phyloP scores from a whole-genome alignment of 345 rosid genomes.

The Garcia nutans region DNA sequence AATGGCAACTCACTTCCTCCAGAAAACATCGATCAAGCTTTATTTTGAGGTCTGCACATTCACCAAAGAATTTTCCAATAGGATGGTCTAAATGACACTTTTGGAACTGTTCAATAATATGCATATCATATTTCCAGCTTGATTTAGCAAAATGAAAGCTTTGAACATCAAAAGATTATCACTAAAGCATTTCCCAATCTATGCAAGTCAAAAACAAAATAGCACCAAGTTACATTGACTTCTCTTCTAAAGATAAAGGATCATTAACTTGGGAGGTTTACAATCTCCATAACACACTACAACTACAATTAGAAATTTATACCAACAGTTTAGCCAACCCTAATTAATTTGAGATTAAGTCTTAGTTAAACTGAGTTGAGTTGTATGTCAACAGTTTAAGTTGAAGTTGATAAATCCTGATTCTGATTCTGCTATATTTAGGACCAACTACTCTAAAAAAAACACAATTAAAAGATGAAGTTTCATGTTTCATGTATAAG shows the following conservation, averaged over 20 bases:
- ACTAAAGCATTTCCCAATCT: neutral
- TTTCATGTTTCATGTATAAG: neutral
- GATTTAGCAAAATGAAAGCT: neutral
- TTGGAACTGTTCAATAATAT: conserved; percentile 88
- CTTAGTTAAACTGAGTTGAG: too few species aligned
- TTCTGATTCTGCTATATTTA: conserved; percentile 1
- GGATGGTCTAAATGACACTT: conserved; percentile 91
- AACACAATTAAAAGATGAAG: neutral
- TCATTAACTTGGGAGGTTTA: neutral
- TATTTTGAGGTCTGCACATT: conserved; percentile 78
- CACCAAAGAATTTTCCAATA: conserved; percentile 73
- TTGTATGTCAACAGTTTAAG: neutral
- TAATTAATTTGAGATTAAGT: too few species aligned
- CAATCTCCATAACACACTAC: too few species aligned
- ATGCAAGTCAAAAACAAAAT: neutral
- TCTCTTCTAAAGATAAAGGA: neutral
- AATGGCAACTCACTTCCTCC: conserved; percentile 52
- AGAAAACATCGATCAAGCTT: conserved; percentile 88
- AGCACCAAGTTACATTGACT: neutral
- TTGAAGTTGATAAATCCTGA: neutral
- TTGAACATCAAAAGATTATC: neutral
- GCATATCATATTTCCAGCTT: neutral
- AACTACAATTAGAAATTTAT: neutral
- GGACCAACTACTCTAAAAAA: neutral
- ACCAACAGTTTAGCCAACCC: neutral